These are phyloP conservation scores for Liquidambar formosana DNA, from an alignment of 164 flowering plant species.

Conservation along the genomic window DNA sequence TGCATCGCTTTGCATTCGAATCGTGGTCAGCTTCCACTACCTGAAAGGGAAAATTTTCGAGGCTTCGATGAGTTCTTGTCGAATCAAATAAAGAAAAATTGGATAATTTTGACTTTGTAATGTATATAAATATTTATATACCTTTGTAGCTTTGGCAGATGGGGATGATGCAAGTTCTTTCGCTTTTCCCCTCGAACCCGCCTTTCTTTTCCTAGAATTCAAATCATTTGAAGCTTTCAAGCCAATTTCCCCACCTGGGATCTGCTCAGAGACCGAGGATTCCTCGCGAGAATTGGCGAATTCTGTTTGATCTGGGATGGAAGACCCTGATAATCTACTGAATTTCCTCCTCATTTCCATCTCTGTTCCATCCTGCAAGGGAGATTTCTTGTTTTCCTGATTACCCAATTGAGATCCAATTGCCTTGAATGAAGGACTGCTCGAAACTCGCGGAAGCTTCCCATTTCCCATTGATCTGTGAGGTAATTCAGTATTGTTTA, in stretches of 20 bases:
- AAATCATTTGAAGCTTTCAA: slow-evolving; percentile 17
- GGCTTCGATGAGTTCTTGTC: background rate
- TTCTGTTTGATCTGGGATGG: slow-evolving; percentile 21
- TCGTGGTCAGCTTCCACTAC: slow-evolving; percentile 36
- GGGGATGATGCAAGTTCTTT: slow-evolving; percentile 33
- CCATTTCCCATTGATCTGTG: slow-evolving; percentile 34
- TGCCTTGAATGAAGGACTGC: slow-evolving; percentile 48
- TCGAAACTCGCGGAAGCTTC: slow-evolving; percentile 54
- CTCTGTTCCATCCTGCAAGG: slow-evolving; percentile 16
- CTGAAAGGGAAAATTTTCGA: slow-evolving; percentile 30
- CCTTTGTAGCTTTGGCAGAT: slow-evolving; percentile 19
- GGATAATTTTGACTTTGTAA: background rate
- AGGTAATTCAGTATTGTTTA: slow-evolving; percentile 34
- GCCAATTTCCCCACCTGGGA: slow-evolving; percentile 28
- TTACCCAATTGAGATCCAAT: slow-evolving; percentile 39
- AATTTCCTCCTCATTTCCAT: slow-evolving; percentile 6
- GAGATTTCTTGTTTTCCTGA: slow-evolving; percentile 16
- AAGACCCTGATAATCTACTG: slow-evolving; percentile 12
- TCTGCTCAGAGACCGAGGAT: slow-evolving; percentile 61
- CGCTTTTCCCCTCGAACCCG: slow-evolving; percentile 35
- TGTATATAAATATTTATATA: background rate
- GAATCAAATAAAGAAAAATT: background rate
- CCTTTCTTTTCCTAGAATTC: slow-evolving; percentile 54
- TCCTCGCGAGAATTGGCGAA: slow-evolving; percentile 38
- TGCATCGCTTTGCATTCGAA: slow-evolving; percentile 53